Evolutionary conservation across 129 eudicot species (phyloP), one percentile per base, ranked within the genome.

Genomic region (Rutidosis leptorrhynchoides): DNA sequence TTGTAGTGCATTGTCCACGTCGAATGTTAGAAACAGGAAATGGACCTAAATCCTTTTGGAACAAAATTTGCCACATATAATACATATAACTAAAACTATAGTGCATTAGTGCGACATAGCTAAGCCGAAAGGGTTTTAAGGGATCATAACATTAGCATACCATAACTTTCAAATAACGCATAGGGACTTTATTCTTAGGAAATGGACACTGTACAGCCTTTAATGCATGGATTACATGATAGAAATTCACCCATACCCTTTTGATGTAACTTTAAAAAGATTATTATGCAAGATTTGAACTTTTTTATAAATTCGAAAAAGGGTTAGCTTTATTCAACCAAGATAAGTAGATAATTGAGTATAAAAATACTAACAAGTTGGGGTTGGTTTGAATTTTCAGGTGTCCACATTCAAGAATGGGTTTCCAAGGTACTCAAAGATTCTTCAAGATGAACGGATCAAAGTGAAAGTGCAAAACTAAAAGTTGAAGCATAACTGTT

Each of bases 371-470:
- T n/a, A n/a, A 63, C 16, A 25, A n/a, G 70, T 17, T 63, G 23
- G 57, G 57, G 3, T 73, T 49, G 32, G 57, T 14, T 17, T 24
- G 3, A 57, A 14, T 73, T 53, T 33, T 70, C 81, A 88, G 96
- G 88, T 88, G 27, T 88, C 96, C 25, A 74, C 83, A 21, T 84
- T 86, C 81, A 86, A 89, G 78, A 83, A 89, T 67, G 97, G 88
- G 66, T 89, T 83, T 75, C 85, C 90, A 15, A 83, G 94, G 70
- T 89, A 78, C 73, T 71, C 85, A 69, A 86, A 86, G 80, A 78
- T 82, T 66, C 83, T 83, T 53, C 86, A 81, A 69, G 82, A 86
- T 71, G 88, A 87, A 68, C 86, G 94, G 72, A 67, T 75, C 19
- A 78, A 89, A 85, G 78, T 85, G 48, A 85, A 78, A 78, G 56